These are phyloP conservation scores for Trichophyton benhamiae DNA, from an alignment of 2,329 filamentous ascomycete genomes.

Conservation along the genomic window DNA sequence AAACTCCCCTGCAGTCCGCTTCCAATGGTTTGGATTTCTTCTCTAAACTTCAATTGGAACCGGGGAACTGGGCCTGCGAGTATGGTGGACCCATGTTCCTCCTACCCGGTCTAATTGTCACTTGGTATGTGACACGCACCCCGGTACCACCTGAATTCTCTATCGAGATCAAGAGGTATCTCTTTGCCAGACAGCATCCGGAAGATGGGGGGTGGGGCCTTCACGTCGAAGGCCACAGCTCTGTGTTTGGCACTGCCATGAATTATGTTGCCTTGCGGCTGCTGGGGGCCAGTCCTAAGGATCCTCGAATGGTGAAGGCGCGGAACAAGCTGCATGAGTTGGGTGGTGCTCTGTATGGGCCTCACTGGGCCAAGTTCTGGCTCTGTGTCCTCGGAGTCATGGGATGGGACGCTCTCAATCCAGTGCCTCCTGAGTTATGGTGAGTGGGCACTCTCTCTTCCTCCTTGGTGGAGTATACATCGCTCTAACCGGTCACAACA, in stretches of 20 bases:
- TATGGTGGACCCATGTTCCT: constrained; percentile 98
- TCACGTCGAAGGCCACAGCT: constrained; percentile 87
- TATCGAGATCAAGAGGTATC: constrained; percentile 83
- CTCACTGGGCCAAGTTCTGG: constrained; percentile 98
- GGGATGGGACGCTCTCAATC: constrained; percentile 88
- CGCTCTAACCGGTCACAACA: not conserved
- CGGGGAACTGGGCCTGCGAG: constrained; percentile 92
- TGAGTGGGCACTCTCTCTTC: constrained; percentile 13
- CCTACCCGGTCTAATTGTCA: constrained; percentile 69
- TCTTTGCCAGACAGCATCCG: constrained; percentile 71
- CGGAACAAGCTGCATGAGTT: constrained; percentile 69
- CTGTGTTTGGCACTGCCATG: constrained; percentile 77
- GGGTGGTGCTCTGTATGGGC: constrained; percentile 69
- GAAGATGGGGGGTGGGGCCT: constrained; percentile 94
- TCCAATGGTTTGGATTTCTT: constrained; percentile 80
- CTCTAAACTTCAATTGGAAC: constrained; percentile 72
- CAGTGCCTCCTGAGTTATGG: constrained; percentile 88
- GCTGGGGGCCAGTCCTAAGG: constrained; percentile 69
- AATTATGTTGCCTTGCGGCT: constrained; percentile 76
- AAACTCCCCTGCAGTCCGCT: constrained; percentile 63
- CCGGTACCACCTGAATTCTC: constrained; percentile 68
- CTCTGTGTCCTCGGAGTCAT: constrained; percentile 70
- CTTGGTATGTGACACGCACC: constrained; percentile 81
- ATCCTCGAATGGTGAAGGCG: constrained; percentile 75
- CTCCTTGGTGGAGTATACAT: not conserved